Percentiles rank a stretch among this genome's conserved stretches.
These are phyloP conservation scores for Syzygium aromaticum DNA, from an alignment of 345 rosid species.

Conservation along the genomic window DNA sequence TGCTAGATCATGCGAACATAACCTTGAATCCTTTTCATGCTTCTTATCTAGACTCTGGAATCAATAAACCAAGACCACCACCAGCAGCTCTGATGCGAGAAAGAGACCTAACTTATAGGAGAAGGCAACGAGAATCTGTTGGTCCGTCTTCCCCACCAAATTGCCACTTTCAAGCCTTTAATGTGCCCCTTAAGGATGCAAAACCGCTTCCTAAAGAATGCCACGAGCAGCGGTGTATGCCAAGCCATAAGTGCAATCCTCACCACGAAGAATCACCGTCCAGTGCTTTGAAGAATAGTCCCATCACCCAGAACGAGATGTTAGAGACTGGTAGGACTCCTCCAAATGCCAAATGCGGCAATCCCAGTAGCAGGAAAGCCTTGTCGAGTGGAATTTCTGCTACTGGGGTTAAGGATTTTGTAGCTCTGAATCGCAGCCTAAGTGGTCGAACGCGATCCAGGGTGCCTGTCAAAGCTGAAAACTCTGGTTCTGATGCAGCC, in stretches of 20 bases:
- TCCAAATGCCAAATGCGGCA: slow-evolving; percentile 20
- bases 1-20: slow-evolving; percentile 8
- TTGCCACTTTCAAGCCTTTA: slow-evolving; percentile 1
- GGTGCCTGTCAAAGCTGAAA: slow-evolving; percentile 21
- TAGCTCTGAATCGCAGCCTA: slow-evolving; percentile 48
- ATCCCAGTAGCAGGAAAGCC: slow-evolving; percentile 33
- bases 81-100: slow-evolving; percentile 12
- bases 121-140: slow-evolving; percentile 17
- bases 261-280: slow-evolving; percentile 28
- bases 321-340: slow-evolving; percentile 21
- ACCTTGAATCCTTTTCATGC: slow-evolving; percentile 5
- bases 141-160: slow-evolving; percentile 7
- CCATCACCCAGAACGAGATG: slow-evolving; percentile 16
- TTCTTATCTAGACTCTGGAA: slow-evolving; percentile 13
- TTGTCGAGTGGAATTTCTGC: slow-evolving; percentile 25
- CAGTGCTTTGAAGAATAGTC: slow-evolving; percentile 9
- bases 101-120: slow-evolving; percentile 20
- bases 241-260: slow-evolving; percentile 23
- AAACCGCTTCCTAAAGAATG: slow-evolving; percentile 13
- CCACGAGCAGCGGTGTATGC: slow-evolving; percentile 11
- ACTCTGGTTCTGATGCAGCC: slow-evolving; percentile 16
- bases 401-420: slow-evolving; percentile 42
- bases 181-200: slow-evolving; percentile 11
- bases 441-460: slow-evolving; percentile 33
- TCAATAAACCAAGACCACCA: slow-evolving; percentile 13